Evolutionary conservation across 2,329 filamentous ascomycete genomes (phyloP), one percentile per base, ranked within the genome.

Genomic region (Botrytis fragariae): DNA sequence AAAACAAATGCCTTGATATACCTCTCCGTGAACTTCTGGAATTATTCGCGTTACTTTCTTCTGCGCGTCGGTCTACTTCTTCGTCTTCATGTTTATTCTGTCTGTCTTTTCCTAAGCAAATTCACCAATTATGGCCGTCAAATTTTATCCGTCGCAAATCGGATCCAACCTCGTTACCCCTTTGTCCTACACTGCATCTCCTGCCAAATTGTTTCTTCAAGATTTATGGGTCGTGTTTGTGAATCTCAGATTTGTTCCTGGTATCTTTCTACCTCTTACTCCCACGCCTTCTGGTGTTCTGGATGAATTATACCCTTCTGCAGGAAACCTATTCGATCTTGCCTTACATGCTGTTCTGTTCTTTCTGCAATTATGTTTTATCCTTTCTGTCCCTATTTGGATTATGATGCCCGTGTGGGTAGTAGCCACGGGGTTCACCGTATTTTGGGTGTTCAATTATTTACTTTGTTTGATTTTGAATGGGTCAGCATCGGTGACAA

Each of bases 251-350:
- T 88, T 85, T 63, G 84, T 82, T 22, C 42, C 60, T 16, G 20
- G 22, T 20, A 37, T 68, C 9, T 63, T 73, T 18, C 10, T 37
- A 35, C 65, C 71, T 45, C 29, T 69, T 1, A 32, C 54, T 25
- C 65, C 69, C 2, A 44, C 68, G 4, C 44, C 14, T 32, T 74
- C 57, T n/a, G 67, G 69, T 39, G 61, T 65, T 7, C 74, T 74
- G 64, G 89, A 91, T 77, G 92, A 95, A 82, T 83, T 94, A 29
- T 87, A 90, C 74, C 85, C 86, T 1, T 90, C 87, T 0, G 74
- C 78, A 22, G 80, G 82, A 61, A 94, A 94, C 76, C 48, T 89
- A 0, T 86, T 85, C 76, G 87, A 86, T 73, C 80, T 93, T 35
- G 78, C 81, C 25, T 78, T 92, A 9, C 92, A 94, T 77, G 45